Conservation (phyloP, 345 rosid species). For the Combretum micranthum region DNA sequence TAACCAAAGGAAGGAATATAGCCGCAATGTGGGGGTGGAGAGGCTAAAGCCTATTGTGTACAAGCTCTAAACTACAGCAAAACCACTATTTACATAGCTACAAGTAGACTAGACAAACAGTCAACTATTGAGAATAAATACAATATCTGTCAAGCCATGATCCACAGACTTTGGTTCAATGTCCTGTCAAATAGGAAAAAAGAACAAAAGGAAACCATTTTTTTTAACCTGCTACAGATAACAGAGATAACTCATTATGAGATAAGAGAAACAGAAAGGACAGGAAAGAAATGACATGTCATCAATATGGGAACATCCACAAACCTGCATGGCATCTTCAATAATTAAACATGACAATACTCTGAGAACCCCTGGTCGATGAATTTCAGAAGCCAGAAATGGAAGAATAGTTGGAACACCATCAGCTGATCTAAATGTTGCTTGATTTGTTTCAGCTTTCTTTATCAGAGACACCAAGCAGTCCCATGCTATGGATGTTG, state of each 20-base stretch:
- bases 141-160: too few species aligned
- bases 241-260: neutral
- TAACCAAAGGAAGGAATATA: too few species aligned
- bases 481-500: slow-evolving; percentile 89
- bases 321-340: slow-evolving; percentile 84
- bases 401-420: slow-evolving; percentile 85
- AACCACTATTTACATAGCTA: too few species aligned
- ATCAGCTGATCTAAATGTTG: slow-evolving; percentile 80
- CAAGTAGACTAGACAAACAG: too few species aligned
- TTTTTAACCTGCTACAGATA: too few species aligned
- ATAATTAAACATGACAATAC: slow-evolving; percentile 87
- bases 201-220: too few species aligned
- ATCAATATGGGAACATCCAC: slow-evolving; percentile 8
- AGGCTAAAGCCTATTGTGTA: too few species aligned
- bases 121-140: too few species aligned
- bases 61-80: too few species aligned
- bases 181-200: too few species aligned
- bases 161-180: too few species aligned
- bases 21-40: too few species aligned
- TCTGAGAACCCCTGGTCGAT: slow-evolving; percentile 89
- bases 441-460: slow-evolving; percentile 90
- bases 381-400: slow-evolving; percentile 68
- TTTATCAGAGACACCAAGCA: slow-evolving; percentile 83
- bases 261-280: slow-evolving; percentile 1
- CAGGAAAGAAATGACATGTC: neutral